These are phyloP conservation scores for Candida ponderosae DNA, from an alignment of 805 yeast species.

Conservation along the genomic window DNA sequence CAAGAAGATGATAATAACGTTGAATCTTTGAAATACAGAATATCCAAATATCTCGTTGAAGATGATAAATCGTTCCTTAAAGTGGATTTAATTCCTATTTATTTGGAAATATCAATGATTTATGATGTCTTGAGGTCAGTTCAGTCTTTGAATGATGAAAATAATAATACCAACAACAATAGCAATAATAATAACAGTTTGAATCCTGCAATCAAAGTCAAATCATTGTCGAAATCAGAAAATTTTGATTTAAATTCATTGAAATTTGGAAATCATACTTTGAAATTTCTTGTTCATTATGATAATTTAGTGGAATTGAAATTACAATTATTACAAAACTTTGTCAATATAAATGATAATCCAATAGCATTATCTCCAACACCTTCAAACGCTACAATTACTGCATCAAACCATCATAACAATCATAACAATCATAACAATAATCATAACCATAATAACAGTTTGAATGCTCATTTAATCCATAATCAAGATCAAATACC, in stretches of 20 bases:
- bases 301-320: constrained; percentile 51
- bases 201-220: background rate
- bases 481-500: too few species aligned
- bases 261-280: constrained; percentile 27
- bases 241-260: constrained; percentile 28
- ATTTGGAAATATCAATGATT: constrained; percentile 49
- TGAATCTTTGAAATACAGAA: constrained; percentile 16
- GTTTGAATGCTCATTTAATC: too few species aligned
- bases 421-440: too few species aligned
- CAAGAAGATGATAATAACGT: constrained; percentile 14
- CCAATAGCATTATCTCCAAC: too few species aligned
- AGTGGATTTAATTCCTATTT: constrained; percentile 50
- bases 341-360: constrained; percentile 8
- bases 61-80: constrained; percentile 51
- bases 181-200: background rate
- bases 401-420: too few species aligned
- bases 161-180: background rate
- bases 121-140: constrained; percentile 38
- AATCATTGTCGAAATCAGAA: constrained; percentile 2
- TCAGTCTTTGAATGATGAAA: background rate
- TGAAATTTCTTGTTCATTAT: constrained; percentile 47
- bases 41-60: constrained; percentile 27
- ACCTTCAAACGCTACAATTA: too few species aligned
- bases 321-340: constrained; percentile 35
- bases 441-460: too few species aligned